Evolutionary conservation across 2,329 filamentous ascomycete species (phyloP), one percentile per base, ranked within the genome.

Genomic region (Fusarium ambrosium): DNA sequence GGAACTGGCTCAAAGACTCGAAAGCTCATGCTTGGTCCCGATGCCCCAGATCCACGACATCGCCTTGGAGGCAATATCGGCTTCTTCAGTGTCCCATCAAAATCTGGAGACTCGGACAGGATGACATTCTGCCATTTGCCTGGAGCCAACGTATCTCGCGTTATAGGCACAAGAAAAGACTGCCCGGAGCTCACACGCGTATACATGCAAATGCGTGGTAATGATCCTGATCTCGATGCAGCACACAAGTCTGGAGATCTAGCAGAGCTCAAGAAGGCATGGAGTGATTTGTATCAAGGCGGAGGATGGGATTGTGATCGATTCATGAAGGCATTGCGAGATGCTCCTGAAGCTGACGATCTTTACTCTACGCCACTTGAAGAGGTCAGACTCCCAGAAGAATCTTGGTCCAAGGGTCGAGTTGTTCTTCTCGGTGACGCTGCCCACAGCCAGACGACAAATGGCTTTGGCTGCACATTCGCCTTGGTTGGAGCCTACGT

Each of bases 21-120:
- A 0, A 63, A 43, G 16, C 58, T 73, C 18, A 73, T 73, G 72
- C 71, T 74, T 1, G 71, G 72, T 9, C 64, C 64, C 4, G 53
- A 64, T 4, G 64, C 68, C 14, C 68, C 68, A 1, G 72, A 74
- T 32, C 68, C 72, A 22, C 37, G 71, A 14, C 59, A 72, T 37
- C 60, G 36, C 9, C 56, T 69, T 0, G 72, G 72, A 5, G 71
- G n/a, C 66, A 79, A 73, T 10, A 67, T 73, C 58, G 71, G 70
- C 20, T 73, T 67, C 37, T 73, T 73, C 39, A 73, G 70, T 34
- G 2, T 48, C 27, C 51, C 62, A 13, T 64, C 62, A 32, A n/a
- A 36, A 6, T 29, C 62, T 13, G 37, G 41, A 11, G 62, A 64
- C 22, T 59, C 62, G 6, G 51, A 64, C 27, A 58, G 62, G 11